A percentile compares a stretch with the other conserved stretches of the same genome.
These are phyloP conservation scores for Plasmodium billcollinsi DNA, from an alignment of 169 alveolate species.

Conservation along the genomic window DNA sequence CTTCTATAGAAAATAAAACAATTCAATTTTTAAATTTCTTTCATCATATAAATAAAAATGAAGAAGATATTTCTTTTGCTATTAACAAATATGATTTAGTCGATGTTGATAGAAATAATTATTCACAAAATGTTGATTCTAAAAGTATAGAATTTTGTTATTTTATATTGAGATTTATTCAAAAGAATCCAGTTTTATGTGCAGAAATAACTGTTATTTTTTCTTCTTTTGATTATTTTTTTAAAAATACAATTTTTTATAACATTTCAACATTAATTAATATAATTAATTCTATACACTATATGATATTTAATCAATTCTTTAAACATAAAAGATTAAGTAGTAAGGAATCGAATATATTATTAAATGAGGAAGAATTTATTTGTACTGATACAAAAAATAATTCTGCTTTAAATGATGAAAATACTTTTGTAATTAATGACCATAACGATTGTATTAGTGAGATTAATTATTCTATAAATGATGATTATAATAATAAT, in stretches of 20 bases:
- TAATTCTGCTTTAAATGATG: not conserved
- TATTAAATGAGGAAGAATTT: not conserved
- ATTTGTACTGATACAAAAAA: not conserved
- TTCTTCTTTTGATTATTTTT: conserved; percentile 64
- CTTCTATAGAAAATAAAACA: conserved; percentile 67
- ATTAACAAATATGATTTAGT: conserved; percentile 5
- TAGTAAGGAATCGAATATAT: not conserved
- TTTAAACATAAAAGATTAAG: conserved; percentile 39
- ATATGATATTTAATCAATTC: conserved; percentile 75
- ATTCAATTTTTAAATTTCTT: conserved; percentile 58
- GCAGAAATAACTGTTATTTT: conserved; percentile 73
- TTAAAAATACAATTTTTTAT: conserved; percentile 60
- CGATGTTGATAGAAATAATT: conserved; percentile 22
- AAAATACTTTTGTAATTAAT: not conserved
- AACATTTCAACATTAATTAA: conserved; percentile 43
- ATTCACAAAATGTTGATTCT: conserved; percentile 51
- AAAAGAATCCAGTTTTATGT: conserved; percentile 71
- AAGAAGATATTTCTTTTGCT: conserved; percentile 38
- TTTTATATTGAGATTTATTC: conserved; percentile 63
- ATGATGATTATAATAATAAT: not conserved
- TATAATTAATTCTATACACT: conserved; percentile 63
- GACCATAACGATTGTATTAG: not conserved
- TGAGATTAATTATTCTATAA: not conserved
- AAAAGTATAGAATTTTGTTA: conserved; percentile 70
- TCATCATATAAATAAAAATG: conserved; percentile 56